Percentiles rank a stretch among this genome's conserved stretches.
phyloP scores from a whole-genome alignment of 129 eudicot genomes.

The Escallonia rubra region DNA sequence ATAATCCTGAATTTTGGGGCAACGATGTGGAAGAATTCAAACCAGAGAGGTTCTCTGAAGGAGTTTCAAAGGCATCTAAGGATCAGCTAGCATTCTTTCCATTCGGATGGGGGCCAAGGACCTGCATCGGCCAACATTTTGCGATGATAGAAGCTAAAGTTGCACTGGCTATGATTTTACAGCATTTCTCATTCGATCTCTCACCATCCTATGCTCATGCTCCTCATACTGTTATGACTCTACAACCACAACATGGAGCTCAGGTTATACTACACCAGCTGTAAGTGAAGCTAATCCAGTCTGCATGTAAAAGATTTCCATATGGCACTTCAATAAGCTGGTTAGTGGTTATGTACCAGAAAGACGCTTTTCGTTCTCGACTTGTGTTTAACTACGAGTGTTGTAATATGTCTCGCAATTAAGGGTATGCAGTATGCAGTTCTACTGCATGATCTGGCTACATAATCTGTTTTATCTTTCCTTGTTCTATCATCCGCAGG shows the following conservation, averaged over 20 bases:
- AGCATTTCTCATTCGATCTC: constrained; percentile 42
- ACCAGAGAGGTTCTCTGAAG: constrained; percentile 59
- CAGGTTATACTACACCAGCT: constrained; percentile 35
- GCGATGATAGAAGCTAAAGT: constrained; percentile 56
- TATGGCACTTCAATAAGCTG: neutral
- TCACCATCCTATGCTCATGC: constrained; percentile 68
- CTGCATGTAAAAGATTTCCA: neutral
- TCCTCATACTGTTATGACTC: constrained; percentile 42
- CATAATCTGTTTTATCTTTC: no score
- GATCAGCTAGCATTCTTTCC: constrained; percentile 44
- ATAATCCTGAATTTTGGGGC: constrained; percentile 55
- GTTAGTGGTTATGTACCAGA: neutral
- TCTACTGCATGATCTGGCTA: no score
- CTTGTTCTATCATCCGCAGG: no score
- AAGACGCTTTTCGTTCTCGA: no score
- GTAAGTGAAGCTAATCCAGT: neutral
- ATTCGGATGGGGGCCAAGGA: constrained; percentile 70
- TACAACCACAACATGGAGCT: constrained; percentile 76
- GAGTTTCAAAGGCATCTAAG: constrained; percentile 44
- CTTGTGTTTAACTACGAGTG: neutral
- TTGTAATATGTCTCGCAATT: neutral
- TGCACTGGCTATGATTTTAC: constrained; percentile 54
- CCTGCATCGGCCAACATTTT: constrained; percentile 60
- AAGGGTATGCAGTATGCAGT: neutral
- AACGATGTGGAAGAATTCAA: constrained; percentile 52